phyloP scores from a whole-genome alignment of 345 rosid species.

The Corchorus capsularis region DNA sequence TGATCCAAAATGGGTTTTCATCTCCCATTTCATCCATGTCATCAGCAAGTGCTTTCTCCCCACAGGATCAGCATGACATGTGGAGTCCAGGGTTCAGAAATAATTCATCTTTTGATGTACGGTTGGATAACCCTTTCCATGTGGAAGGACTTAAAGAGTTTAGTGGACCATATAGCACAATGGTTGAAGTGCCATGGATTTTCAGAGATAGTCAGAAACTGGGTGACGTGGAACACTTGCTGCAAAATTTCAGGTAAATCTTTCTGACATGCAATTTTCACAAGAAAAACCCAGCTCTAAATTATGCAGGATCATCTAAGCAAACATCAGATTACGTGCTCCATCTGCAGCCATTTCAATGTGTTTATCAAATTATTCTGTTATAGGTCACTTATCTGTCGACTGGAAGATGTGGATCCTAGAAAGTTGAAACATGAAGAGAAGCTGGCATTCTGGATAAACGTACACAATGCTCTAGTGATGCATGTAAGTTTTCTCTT shows the following conservation, averaged over 20 bases:
- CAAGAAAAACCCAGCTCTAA: neutral
- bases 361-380: constrained; percentile 16
- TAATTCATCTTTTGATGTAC: constrained; percentile 69
- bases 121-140: constrained; percentile 80
- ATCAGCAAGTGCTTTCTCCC: constrained; percentile 72
- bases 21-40: constrained; percentile 86
- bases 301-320: neutral
- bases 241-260: constrained; percentile 82
- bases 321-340: neutral
- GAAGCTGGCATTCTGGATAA: constrained; percentile 96
- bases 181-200: constrained; percentile 88
- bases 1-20: constrained; percentile 54
- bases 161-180: constrained; percentile 87
- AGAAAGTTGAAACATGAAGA: constrained; percentile 82
- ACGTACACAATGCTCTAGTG: constrained; percentile 86
- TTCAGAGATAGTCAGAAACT: constrained; percentile 75
- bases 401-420: constrained; percentile 72
- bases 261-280: constrained; percentile 7
- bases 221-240: constrained; percentile 74
- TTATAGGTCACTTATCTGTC: constrained; percentile 75
- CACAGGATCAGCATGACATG: constrained; percentile 62
- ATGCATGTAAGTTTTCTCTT: constrained; percentile 80
- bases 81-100: constrained; percentile 89
- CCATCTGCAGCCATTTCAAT: constrained; percentile 6
- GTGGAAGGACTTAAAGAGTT: constrained; percentile 88